phyloP scores from a whole-genome alignment of 169 alveolate genomes.

The Neospora caninum region DNA sequence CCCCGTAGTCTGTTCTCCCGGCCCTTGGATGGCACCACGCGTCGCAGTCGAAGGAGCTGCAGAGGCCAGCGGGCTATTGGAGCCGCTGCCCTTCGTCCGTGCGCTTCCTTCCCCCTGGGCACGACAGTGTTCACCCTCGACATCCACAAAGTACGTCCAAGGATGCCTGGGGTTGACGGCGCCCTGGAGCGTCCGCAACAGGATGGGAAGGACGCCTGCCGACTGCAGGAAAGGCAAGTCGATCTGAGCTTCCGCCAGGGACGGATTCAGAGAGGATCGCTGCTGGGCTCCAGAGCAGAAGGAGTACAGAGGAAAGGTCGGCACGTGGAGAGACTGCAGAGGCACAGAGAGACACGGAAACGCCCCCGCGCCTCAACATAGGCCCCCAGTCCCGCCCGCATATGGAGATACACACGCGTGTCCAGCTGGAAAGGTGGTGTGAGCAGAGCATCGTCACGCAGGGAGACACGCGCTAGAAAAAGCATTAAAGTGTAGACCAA shows the following conservation, averaged over 20 bases:
- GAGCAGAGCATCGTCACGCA: too few species aligned
- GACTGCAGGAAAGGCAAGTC: neutral
- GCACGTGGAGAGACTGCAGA: neutral
- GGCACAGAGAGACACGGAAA: neutral
- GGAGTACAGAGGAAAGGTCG: constrained; percentile 11
- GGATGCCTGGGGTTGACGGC: neutral
- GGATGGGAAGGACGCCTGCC: neutral
- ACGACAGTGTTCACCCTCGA: too few species aligned
- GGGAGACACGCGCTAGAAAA: too few species aligned
- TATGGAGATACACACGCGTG: too few species aligned
- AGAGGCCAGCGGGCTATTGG: too few species aligned
- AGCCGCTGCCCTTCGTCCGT: too few species aligned
- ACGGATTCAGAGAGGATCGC: neutral
- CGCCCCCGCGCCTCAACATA: neutral
- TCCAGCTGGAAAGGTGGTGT: too few species aligned
- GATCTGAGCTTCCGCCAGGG: neutral
- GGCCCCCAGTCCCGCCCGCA: neutral
- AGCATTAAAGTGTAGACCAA: too few species aligned
- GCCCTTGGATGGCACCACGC: too few species aligned
- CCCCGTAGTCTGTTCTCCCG: neutral
- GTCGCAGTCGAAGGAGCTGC: too few species aligned
- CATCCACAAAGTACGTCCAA: neutral
- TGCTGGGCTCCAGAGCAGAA: constrained; percentile 12
- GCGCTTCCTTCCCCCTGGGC: too few species aligned
- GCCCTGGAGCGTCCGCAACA: neutral